Base-by-base conservation (phyloP, 2,329 filamentous ascomycete genomes). In the Pezicula neosporulosa region DNA sequence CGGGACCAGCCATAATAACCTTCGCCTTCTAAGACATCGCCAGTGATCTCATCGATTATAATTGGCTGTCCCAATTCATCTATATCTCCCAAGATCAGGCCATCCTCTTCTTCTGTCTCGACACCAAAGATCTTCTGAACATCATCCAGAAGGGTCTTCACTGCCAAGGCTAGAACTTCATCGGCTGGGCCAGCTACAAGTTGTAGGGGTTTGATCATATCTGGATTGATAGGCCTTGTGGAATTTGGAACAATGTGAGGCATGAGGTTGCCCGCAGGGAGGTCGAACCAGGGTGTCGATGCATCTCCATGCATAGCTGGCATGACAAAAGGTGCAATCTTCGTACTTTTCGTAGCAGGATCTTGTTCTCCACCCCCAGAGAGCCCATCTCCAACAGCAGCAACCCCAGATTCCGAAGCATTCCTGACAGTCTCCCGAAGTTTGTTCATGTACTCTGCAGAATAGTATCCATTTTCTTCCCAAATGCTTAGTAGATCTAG, bases 1-100 rank as follows among this genome's bases (percentile, higher is more conserved):
- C 81, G 79, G 5, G 90, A 93, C 91, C 91, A 96, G 54, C 90
- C 91, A 65, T 95, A 95, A 67, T 95, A 95, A 1, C 87, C 89
- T 56, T 89, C 85, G 1, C 85, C 85, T 6, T 77, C 76, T 6
- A 85, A 66, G 2, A 85, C 61, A n/a, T 66, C 70, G 0, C 85
- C 85, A 0, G 81, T 86, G n/a, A 81, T 71, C 58, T 86, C 82
- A 59, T 90, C 83, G 3, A 81, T 67, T 16, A 84, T 71, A 48
- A 90, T 73, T 15, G 78, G 71, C 65, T 94, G 86, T 10, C 90
- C 90, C 52, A 94, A 75, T 57, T 86, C 83, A 63, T 90, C 86
- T n/a, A 93, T 72, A 56, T 44, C 42, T 90, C 85, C n/a, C 76
- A 69, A 5, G 75, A 64, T 9, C 30, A 33, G 2, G 73, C 69